Evolutionary conservation across 352 stramenopile genomes (phyloP).

Genomic region (Pythium rishiriense): DNA sequence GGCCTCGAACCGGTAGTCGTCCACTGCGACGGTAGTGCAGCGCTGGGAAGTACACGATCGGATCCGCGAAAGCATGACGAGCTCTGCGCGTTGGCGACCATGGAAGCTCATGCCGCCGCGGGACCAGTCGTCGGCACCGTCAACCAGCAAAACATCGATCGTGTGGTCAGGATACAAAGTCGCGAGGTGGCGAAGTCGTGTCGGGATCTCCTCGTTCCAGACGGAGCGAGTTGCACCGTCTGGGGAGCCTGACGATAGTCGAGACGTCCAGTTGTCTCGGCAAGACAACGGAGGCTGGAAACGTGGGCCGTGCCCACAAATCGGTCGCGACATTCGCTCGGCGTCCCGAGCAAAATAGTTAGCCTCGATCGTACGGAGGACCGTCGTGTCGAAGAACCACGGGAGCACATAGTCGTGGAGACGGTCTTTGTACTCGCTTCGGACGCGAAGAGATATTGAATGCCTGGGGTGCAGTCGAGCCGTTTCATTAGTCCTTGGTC

Average conservation of each 20-base stretch:
- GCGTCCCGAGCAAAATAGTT: conserved; percentile 2
- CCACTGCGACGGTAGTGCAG: conserved; percentile 14
- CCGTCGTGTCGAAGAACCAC: conserved; percentile 2
- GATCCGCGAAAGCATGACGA: conserved; percentile 6
- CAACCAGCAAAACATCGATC: conserved; percentile 10
- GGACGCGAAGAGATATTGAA: conserved; percentile 3
- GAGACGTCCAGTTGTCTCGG: background rate
- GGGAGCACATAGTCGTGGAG: conserved; percentile 19
- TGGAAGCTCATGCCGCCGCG: background rate
- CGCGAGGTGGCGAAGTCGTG: background rate
- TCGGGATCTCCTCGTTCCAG: background rate
- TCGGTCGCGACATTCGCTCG: background rate
- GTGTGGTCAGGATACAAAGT: conserved; percentile 9
- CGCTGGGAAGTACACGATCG: background rate
- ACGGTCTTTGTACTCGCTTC: conserved; percentile 13
- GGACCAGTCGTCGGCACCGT: conserved; percentile 13
- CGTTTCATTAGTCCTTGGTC: too few relatives aligned
- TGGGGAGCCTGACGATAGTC: background rate
- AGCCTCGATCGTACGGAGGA: conserved; percentile 7
- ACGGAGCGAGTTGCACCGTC: background rate
- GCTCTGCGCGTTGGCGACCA: conserved; percentile 1
- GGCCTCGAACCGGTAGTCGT: conserved; percentile 21
- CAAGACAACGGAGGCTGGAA: background rate
- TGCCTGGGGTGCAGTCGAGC: background rate
- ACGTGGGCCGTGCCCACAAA: background rate